These are phyloP conservation scores for Filobasidium floriforme DNA, from an alignment of 768 basidiomycete genomes.

Conservation along the genomic window DNA sequence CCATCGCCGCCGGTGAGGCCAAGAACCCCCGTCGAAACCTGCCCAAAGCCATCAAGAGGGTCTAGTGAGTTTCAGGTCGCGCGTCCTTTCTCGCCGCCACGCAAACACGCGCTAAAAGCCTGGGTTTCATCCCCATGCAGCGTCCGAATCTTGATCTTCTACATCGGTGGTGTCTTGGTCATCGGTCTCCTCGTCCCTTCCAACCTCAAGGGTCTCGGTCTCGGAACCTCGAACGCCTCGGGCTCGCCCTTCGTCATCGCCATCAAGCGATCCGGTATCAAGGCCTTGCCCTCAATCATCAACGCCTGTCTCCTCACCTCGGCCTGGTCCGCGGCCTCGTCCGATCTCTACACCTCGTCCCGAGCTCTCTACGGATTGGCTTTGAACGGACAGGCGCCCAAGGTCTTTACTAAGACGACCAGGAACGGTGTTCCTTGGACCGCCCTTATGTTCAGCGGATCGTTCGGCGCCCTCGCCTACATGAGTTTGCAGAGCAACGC, in stretches of 20 bases:
- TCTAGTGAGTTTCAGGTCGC: conserved; percentile 46
- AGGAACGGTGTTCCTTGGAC: conserved; percentile 68
- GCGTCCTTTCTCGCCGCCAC: conserved; percentile 12
- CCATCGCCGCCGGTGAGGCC: conserved; percentile 52
- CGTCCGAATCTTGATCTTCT: conserved; percentile 68
- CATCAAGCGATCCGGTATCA: conserved; percentile 66
- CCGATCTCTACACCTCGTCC: conserved; percentile 82
- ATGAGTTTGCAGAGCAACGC: conserved; percentile 66
- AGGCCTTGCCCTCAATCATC: conserved; percentile 66
- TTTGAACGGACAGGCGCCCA: conserved; percentile 69
- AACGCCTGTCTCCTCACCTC: conserved; percentile 63
- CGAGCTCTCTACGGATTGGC: conserved; percentile 72
- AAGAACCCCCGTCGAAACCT: conserved; percentile 69
- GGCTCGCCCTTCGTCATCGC: conserved; percentile 89
- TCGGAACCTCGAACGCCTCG: conserved; percentile 58
- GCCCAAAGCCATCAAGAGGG: conserved; percentile 61
- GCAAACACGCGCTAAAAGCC: background rate
- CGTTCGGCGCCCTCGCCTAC: conserved; percentile 58
- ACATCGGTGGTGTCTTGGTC: conserved; percentile 52
- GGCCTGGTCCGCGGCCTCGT: conserved; percentile 85
- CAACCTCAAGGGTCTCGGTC: conserved; percentile 53
- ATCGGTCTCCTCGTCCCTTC: conserved; percentile 67
- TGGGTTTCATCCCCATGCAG: background rate
- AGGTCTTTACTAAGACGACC: conserved; percentile 62
- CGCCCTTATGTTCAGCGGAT: conserved; percentile 61